Conservation (phyloP, 768 basidiomycete genomes). For the Candolleomyces aberdarensis region DNA sequence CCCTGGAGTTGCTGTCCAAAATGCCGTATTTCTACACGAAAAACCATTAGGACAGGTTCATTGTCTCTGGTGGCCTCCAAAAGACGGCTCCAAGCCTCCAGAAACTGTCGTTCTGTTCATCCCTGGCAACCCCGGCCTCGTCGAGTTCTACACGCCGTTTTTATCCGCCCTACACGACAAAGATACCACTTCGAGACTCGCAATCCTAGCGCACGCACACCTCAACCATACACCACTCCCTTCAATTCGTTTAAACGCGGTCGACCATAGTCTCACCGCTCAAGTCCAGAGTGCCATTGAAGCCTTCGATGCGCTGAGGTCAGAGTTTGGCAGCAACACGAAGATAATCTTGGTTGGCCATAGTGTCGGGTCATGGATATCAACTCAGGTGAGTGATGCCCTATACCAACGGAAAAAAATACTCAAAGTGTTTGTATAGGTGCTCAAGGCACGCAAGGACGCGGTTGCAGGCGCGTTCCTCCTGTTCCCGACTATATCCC, state of each 20-base stretch:
- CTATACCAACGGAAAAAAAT: neutral
- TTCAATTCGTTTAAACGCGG: conserved; percentile 14
- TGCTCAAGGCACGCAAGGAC: conserved; percentile 44
- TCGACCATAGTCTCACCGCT: conserved; percentile 34
- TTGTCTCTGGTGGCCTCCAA: conserved; percentile 51
- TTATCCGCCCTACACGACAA: conserved; percentile 46
- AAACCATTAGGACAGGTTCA: conserved; percentile 39
- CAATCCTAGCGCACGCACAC: conserved; percentile 61
- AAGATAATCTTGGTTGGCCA: conserved; percentile 57
- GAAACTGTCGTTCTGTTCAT: conserved; percentile 44
- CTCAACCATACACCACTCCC: conserved; percentile 57
- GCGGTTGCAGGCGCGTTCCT: conserved; percentile 46
- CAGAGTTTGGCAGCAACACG: conserved; percentile 27
- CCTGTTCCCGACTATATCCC: conserved; percentile 67
- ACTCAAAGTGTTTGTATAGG: conserved; percentile 28
- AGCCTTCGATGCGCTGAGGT: conserved; percentile 43
- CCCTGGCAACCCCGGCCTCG: conserved; percentile 58
- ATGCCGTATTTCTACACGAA: conserved; percentile 39
- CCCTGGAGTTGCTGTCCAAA: conserved; percentile 12
- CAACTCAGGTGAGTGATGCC: conserved; percentile 44
- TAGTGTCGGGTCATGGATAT: conserved; percentile 72
- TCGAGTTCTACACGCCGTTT: conserved; percentile 68
- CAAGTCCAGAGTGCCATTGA: conserved; percentile 58
- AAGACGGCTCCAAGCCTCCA: conserved; percentile 17
- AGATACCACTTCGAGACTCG: conserved; percentile 33